Conservation (phyloP, 2,329 filamentous ascomycete genomes). For the Epichloe sylvatica region DNA sequence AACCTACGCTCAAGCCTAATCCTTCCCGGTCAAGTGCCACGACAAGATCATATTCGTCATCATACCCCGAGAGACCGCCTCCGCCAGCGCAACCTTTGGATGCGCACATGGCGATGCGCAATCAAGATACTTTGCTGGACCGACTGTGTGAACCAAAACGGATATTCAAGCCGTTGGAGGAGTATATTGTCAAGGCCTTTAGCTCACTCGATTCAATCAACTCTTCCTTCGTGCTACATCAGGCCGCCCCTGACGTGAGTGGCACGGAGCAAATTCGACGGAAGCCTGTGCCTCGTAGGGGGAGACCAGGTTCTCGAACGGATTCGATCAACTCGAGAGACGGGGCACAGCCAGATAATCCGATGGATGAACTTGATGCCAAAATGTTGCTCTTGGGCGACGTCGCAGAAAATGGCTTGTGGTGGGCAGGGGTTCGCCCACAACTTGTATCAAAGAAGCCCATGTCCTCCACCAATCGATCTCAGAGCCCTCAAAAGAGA, state of each 20-base stretch:
- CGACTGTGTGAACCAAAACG: conserved; percentile 30
- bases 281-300: conserved; percentile 12
- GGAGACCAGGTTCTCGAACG: conserved; percentile 1
- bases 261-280: conserved; percentile 15
- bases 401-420: conserved; percentile 66
- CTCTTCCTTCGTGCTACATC: conserved; percentile 49
- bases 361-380: conserved; percentile 46
- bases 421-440: conserved; percentile 53
- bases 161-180: conserved; percentile 64
- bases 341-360: conserved; percentile 9
- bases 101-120: conserved; percentile 8
- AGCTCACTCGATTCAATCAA: conserved; percentile 61
- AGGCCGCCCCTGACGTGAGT: conserved; percentile 20
- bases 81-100: conserved; percentile 9
- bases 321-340: conserved; percentile 4
- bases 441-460: conserved; percentile 1
- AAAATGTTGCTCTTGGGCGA: conserved; percentile 63
- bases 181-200: conserved; percentile 59
- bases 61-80: conserved; percentile 26
- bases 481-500: conserved; percentile 2
- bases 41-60: conserved; percentile 30
- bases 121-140: conserved; percentile 3
- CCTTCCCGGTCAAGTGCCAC: conserved; percentile 12
- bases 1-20: conserved; percentile 23
- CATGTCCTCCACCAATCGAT: not conserved